Percentiles rank a stretch among this genome's conserved stretches.
phyloP scores from a whole-genome alignment of 768 basidiomycete genomes.

The Lentinula lateritia region DNA sequence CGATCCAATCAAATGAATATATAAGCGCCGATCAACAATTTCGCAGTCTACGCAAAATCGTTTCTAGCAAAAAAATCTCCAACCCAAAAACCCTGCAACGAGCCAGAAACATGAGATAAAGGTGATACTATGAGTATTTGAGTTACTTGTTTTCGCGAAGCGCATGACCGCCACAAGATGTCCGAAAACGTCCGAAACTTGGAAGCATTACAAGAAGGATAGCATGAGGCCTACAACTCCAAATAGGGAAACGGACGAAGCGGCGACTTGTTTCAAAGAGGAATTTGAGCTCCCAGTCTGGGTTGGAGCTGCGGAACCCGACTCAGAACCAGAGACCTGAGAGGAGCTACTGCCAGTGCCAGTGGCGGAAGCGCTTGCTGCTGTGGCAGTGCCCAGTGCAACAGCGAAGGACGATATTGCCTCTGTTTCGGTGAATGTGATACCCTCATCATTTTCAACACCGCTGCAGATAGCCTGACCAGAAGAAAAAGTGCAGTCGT shows the following conservation, averaged over 20 bases:
- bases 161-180: neutral
- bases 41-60: too few relatives aligned
- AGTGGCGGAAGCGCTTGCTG: neutral
- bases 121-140: neutral
- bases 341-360: neutral
- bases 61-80: too few relatives aligned
- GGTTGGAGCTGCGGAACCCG: neutral
- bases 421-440: constrained; percentile 14
- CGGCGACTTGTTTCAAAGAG: neutral
- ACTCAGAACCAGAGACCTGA: neutral
- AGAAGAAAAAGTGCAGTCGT: constrained; percentile 19
- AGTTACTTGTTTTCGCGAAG: neutral
- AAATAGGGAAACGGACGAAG: neutral
- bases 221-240: neutral
- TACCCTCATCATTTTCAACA: constrained; percentile 4
- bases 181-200: neutral
- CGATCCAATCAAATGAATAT: too few relatives aligned
- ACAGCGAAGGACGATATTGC: constrained; percentile 20
- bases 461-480: constrained; percentile 21
- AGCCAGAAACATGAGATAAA: too few relatives aligned
- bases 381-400: constrained; percentile 14
- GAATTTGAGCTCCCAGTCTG: neutral
- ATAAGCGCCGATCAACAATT: too few relatives aligned
- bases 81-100: too few relatives aligned
- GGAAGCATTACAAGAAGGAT: neutral